Evolutionary conservation across 1,284 basidiomycete species (phyloP), one percentile per base, ranked within the genome.

Genomic region (Pseudozyma sp.): DNA sequence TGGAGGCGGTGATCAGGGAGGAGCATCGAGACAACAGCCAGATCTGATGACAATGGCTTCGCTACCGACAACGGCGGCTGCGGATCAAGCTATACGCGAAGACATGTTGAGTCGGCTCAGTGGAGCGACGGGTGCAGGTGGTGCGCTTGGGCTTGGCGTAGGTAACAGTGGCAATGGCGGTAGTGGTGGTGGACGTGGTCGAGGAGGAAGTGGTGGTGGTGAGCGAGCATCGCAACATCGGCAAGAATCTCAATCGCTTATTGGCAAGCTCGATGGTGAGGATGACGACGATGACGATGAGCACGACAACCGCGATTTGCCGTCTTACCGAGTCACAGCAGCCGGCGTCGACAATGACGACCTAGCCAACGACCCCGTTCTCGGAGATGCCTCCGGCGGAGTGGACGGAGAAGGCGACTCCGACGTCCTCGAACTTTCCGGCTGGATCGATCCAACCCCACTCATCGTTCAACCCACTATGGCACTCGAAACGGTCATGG

Each of bases 401-500:
- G 67, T 79, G 13, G 70, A 80, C 36, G 75, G 72, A 10, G 77
- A 76, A 55, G 70, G 70, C 25, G 75, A 78, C 10, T 44, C 40
- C 14, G 80, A 82, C 42, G 36, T 62, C 4, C 65, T 81, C 25
- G 78, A 81, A 40, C 65, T 83, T 12, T 70, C 62, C 35, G 76
- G 73, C 0, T 84, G 82, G 81, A 77, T 84, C 43, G 83, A 84
- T 50, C 72, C 97, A 92, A 96, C 93, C 0, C 94, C 95, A 1
- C 88, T 99, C 67, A 93, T 92, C 0, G 95, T 97, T 2, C 92
- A 93, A n/a, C 92, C 94, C 1, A 92, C 92, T 76, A 89, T 97
- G 69, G 94, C 95, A 1, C 87, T 99, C 44, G 96, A 99, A 86
- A 95, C 97, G 60, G 94, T 96, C 12, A 94, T 97, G 91, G 96